Conservation (phyloP, 257 asterid genomes). For the Marsdenia floribunda region DNA sequence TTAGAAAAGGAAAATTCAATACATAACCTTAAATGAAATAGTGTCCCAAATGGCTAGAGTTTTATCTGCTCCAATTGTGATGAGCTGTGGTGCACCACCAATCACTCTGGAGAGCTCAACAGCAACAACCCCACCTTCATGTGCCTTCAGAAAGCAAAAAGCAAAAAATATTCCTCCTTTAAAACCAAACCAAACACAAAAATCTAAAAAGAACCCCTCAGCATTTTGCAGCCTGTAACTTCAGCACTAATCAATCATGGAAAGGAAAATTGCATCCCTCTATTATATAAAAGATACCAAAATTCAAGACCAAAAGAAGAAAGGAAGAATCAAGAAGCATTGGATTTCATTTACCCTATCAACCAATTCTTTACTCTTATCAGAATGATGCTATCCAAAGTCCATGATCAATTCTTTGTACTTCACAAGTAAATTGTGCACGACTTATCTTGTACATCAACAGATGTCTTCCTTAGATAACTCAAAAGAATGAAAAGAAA, state of each 20-base stretch:
- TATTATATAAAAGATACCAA: too few relatives aligned
- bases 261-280: not conserved
- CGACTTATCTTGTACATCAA: not conserved
- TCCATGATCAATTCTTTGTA: not conserved
- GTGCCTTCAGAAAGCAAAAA: slow-evolving; percentile 54
- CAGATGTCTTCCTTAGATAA: not conserved
- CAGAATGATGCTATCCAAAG: not conserved
- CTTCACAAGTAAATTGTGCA: not conserved
- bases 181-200: not conserved
- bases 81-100: slow-evolving; percentile 94
- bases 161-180: not conserved
- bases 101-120: slow-evolving; percentile 89
- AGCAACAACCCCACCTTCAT: slow-evolving; percentile 97
- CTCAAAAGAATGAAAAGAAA: not conserved
- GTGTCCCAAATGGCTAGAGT: slow-evolving; percentile 99
- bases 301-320: not conserved
- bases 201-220: not conserved
- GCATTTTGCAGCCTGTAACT: not conserved
- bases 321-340: not conserved
- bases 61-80: slow-evolving; percentile 96
- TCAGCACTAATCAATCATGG: not conserved
- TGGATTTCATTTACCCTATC: not conserved
- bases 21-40: slow-evolving; percentile 74
- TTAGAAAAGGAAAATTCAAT: slow-evolving; percentile 9
- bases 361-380: not conserved